A percentile compares a stretch with the other conserved stretches of the same genome.
phyloP scores from a whole-genome alignment of 148 eudicot genomes.

The Simmondsia chinensis region DNA sequence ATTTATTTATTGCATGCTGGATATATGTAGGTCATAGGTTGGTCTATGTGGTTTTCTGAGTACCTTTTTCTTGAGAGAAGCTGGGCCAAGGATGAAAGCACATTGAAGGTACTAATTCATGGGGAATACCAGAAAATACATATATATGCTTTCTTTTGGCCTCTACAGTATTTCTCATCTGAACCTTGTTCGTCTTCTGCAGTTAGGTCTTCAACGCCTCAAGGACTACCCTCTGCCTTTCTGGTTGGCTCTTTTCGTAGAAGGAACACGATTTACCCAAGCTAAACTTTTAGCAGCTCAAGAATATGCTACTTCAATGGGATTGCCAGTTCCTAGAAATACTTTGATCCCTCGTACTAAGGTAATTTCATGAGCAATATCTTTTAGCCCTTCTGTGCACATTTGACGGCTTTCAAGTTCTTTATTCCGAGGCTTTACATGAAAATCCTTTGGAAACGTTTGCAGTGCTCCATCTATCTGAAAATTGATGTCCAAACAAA shows the following conservation, averaged over 20 bases:
- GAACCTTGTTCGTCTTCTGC: slow-evolving; percentile 17
- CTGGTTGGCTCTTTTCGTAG: slow-evolving; percentile 96
- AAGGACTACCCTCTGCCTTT: slow-evolving; percentile 81
- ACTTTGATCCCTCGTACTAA: slow-evolving; percentile 91
- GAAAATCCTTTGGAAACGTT: too few relatives aligned
- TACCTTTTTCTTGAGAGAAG: slow-evolving; percentile 80
- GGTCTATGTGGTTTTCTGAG: slow-evolving; percentile 99
- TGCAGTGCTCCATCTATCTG: too few relatives aligned
- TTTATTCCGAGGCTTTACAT: too few relatives aligned
- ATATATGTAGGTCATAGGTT: slow-evolving; percentile 73
- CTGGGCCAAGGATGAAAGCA: slow-evolving; percentile 84
- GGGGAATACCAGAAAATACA: neutral
- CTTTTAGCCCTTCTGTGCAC: too few relatives aligned
- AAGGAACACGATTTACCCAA: slow-evolving; percentile 89
- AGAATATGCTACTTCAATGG: slow-evolving; percentile 78
- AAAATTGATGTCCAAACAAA: too few relatives aligned
- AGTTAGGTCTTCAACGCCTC: slow-evolving; percentile 71
- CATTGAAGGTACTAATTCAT: slow-evolving; percentile 41
- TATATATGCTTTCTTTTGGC: neutral
- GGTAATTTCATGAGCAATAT: too few relatives aligned
- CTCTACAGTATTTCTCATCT: slow-evolving; percentile 9
- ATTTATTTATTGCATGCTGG: neutral
- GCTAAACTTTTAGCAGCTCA: slow-evolving; percentile 95
- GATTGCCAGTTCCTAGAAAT: slow-evolving; percentile 80
- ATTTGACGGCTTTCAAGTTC: too few relatives aligned